Base-by-base conservation (phyloP, 2,329 filamentous ascomycete genomes). In the Fusarium chlamydosporum region DNA sequence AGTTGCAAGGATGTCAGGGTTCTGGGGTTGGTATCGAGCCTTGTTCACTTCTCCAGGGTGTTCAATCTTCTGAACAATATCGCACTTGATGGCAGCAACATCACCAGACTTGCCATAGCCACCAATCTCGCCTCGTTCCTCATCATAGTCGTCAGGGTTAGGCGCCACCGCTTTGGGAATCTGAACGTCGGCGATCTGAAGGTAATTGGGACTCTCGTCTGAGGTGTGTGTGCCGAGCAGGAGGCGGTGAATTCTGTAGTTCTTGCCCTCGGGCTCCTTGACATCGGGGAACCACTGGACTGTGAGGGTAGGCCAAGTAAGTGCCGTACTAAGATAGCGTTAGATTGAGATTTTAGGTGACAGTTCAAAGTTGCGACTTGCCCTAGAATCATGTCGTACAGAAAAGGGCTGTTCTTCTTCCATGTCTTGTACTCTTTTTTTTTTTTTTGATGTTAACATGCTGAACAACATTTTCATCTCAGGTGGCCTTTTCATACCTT, bases 351-450 rank as follows among this genome's bases (percentile, higher is more conserved):
- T 43, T 35, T 26, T 53, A 40, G 38, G 20, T 15, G 13, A 27
- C 11, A 13, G 43, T 2, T 54, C 50, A 42, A 26, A 35, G 34
- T n/a, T 56, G n/a, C 41, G 13, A 47, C 63, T 71, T 80, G 90
- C 89, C 90, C 94, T 68, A 98, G 86, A 71, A 99, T 96, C 89
- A 97, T 93, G 79, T 99, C 96, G 80, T 99, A 99, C 74, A 99
- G 91, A 77, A 98, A 98, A 5, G 96, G 94, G 70, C 92, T 93
- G 82, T 99, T 99, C 85, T 99, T 99, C 86, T 99, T 99, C 96
- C 96, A 99, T 71, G 95, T 97, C 81, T 99, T 99, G 88, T 99
- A 99, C 80, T 99, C 96, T 94, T 74, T n/a, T n/a, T n/a, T n/a
- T n/a, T n/a, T n/a, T n/a, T n/a, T 40, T 34, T 18, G 38, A 29